A percentile compares a stretch with the other conserved stretches of the same genome.
Evolutionary conservation across 345 rosid species (phyloP).

Genomic region (Aquilaria yunnanensis): DNA sequence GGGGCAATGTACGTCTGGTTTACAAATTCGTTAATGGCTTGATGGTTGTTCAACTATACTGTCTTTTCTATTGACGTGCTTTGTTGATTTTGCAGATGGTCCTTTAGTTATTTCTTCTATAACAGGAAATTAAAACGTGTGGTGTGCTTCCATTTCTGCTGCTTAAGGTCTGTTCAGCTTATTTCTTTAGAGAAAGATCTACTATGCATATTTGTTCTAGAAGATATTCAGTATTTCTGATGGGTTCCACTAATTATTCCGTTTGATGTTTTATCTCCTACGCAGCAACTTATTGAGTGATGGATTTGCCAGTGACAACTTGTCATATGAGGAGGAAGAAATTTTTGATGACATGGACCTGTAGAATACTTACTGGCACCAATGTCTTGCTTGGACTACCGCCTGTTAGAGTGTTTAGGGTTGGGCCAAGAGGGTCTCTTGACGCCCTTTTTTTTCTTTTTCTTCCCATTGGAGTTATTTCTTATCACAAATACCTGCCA

Average conservation of each 20-base stretch:
- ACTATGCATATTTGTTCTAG: neutral
- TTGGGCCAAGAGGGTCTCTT: too few relatives aligned
- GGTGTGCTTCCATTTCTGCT: slow-evolving; percentile 71
- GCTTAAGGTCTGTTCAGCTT: slow-evolving; percentile 53
- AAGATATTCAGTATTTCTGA: neutral
- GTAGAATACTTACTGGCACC: slow-evolving; percentile 8
- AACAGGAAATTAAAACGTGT: slow-evolving; percentile 88
- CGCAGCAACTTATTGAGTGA: slow-evolving; percentile 78
- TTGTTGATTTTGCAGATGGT: slow-evolving; percentile 57
- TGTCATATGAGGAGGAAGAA: slow-evolving; percentile 49
- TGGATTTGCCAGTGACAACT: slow-evolving; percentile 38
- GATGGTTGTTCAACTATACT: neutral
- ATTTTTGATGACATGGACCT: slow-evolving; percentile 82
- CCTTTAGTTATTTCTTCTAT: slow-evolving; percentile 91
- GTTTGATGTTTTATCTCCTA: slow-evolving; percentile 6
- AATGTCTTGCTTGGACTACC: too few relatives aligned
- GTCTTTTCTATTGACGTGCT: neutral
- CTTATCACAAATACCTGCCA: too few relatives aligned
- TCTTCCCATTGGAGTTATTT: too few relatives aligned
- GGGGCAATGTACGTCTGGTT: slow-evolving; percentile 62
- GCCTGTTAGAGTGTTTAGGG: too few relatives aligned
- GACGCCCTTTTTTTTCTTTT: too few relatives aligned
- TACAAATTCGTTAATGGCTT: neutral
- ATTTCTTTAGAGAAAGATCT: too few relatives aligned
- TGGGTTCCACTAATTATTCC: neutral